phyloP scores from a whole-genome alignment of 805 yeast genomes.

The Hanseniaspora thailandica region DNA sequence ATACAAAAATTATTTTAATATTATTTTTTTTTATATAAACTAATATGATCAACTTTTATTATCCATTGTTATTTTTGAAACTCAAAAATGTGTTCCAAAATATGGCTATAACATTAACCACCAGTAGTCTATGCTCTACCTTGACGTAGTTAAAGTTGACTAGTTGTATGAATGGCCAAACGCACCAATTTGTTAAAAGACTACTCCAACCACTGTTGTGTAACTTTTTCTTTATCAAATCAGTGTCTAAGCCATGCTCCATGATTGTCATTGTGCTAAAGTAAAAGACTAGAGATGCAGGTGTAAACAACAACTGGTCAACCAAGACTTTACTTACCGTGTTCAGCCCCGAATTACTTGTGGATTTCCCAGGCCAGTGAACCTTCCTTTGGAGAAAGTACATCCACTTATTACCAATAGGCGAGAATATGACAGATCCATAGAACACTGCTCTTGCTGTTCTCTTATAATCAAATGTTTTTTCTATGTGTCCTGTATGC shows the following conservation, averaged over 20 bases:
- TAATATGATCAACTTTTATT: not conserved
- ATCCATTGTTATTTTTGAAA: slow-evolving; percentile 33
- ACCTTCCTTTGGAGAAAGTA: slow-evolving; percentile 36
- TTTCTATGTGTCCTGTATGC: not conserved
- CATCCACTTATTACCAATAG: slow-evolving; percentile 66
- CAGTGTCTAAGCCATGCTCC: slow-evolving; percentile 39
- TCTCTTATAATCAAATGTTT: slow-evolving; percentile 39
- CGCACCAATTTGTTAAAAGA: slow-evolving; percentile 60
- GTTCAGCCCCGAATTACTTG: slow-evolving; percentile 24
- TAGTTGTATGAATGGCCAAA: slow-evolving; percentile 85
- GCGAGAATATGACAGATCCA: slow-evolving; percentile 66
- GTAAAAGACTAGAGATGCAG: slow-evolving; percentile 63
- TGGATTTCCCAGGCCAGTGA: slow-evolving; percentile 28
- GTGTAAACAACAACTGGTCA: slow-evolving; percentile 73
- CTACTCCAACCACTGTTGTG: slow-evolving; percentile 50
- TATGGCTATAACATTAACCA: slow-evolving; percentile 60
- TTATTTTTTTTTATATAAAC: no score
- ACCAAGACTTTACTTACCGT: slow-evolving; percentile 42
- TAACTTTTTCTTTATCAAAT: slow-evolving; percentile 34
- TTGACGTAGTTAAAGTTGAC: slow-evolving; percentile 70
- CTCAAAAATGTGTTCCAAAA: slow-evolving; percentile 79
- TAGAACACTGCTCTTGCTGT: slow-evolving; percentile 55
- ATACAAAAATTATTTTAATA: not conserved
- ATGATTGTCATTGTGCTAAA: slow-evolving; percentile 54
- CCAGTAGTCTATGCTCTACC: slow-evolving; percentile 50